Evolutionary conservation across 2,329 filamentous ascomycete genomes (phyloP), one percentile per base, ranked within the genome.

Genomic region (Teratosphaeria nubilosa): DNA sequence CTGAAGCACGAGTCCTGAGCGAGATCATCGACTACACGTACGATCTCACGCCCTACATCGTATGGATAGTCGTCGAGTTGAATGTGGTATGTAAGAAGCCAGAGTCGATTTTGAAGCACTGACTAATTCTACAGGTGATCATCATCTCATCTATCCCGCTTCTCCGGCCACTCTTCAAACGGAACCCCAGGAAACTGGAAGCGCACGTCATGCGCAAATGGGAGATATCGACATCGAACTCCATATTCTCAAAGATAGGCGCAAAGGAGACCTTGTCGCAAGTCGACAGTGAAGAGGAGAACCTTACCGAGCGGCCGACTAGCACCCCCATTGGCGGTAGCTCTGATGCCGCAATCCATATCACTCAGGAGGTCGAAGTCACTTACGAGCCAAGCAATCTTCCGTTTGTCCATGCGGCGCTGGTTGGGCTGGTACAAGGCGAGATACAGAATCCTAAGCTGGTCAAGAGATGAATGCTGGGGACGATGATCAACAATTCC

Each of bases 51-150:
- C 54, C 60, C 3, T 70, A 66, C 52, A 61, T 68, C 1, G 63
- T 68, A 41, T 67, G 66, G 62, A 59, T 69, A 13, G 63, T 63
- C 3, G 59, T 71, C 54, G 69, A 71, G 56, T 62, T 70, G 37
- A 70, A 70, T 58, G 77, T 69, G 25, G 68, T 71, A 53, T 41
- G 34, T 41, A 41, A 14, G 16, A 37, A 37, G 16, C 13, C 34
- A 16, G 34, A 5, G 14, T 41, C 14, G 34, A 14, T 7, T 5
- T 41, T 48, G 16, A 22, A 20, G 22, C 6, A 48, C 16, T 41
- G n/a, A 22, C 41, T 48, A n/a, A 48, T 7, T 22, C 20, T 48
- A 48, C 41, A 48, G 41, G 41, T 48, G 53, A 69, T 71, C 41
- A 67, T 69, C 34, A 62, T 65, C 25, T 64, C 68, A 10, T 68